Percentiles rank a stretch among this genome's conserved stretches.
Evolutionary conservation across 805 yeast genomes (phyloP).

Genomic region (Candida ascalaphidarum): DNA sequence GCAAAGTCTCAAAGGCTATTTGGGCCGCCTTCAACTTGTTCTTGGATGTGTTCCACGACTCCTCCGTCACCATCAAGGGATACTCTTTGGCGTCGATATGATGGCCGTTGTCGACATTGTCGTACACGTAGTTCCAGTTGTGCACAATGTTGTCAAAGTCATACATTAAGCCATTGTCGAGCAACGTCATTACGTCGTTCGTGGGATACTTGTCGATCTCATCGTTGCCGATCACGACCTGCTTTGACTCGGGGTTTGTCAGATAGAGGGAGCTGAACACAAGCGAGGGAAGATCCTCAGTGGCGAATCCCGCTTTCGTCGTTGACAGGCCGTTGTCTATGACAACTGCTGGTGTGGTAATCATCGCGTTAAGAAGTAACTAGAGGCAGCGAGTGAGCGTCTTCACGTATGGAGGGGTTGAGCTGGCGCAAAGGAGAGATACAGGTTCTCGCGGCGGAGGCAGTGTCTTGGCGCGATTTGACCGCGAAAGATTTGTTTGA

Average conservation of each 20-base stretch:
- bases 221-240: conserved; percentile 37
- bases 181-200: conserved; percentile 47
- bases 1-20: conserved; percentile 63
- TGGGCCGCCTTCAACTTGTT: conserved; percentile 53
- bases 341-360: conserved; percentile 51
- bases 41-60: conserved; percentile 60
- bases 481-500: too few species aligned
- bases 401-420: too few species aligned
- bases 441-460: too few species aligned
- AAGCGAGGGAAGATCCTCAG: conserved; percentile 53
- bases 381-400: too few species aligned
- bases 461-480: too few species aligned
- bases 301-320: conserved; percentile 66
- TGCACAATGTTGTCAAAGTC: conserved; percentile 64
- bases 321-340: conserved; percentile 59
- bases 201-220: conserved; percentile 34
- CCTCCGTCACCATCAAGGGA: conserved; percentile 60
- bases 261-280: conserved; percentile 52
- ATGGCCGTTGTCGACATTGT: conserved; percentile 31
- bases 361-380: too few species aligned
- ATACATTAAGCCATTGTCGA: conserved; percentile 57
- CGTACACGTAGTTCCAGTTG: conserved; percentile 61
- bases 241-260: conserved; percentile 14
- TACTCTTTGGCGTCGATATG: conserved; percentile 47
- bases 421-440: too few species aligned